These are phyloP conservation scores for Hypoxylon sp. DNA, from an alignment of 2,329 filamentous ascomycete genomes.

Conservation along the genomic window DNA sequence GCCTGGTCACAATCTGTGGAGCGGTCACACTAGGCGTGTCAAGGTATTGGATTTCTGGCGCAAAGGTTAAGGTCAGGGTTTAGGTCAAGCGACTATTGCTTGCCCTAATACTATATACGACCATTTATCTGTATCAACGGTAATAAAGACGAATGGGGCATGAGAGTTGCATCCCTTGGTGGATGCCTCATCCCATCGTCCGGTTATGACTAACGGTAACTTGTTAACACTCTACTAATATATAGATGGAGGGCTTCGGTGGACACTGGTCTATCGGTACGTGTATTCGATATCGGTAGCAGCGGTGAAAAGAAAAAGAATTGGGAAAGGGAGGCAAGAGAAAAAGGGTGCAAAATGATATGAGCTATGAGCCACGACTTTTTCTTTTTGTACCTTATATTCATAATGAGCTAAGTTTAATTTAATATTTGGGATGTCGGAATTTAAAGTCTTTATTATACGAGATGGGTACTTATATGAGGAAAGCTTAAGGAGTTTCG, in stretches of 20 bases:
- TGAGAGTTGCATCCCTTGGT: conserved; percentile 10
- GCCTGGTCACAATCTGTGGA: conserved; percentile 52
- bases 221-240: conserved; percentile 20
- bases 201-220: conserved; percentile 22
- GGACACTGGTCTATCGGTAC: conserved; percentile 9
- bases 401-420: conserved; percentile 19
- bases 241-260: conserved; percentile 23
- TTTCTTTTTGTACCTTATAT: conserved; percentile 17
- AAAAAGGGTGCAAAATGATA: conserved; percentile 20
- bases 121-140: conserved; percentile 15
- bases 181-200: conserved; percentile 12
- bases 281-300: conserved; percentile 26
- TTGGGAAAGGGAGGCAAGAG: conserved; percentile 4
- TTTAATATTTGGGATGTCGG: conserved; percentile 19
- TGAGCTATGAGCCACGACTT: conserved; percentile 35
- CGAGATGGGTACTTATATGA: not conserved
- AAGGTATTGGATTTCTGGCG: conserved; percentile 41
- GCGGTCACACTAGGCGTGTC: conserved; percentile 34
- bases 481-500: not conserved
- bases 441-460: not conserved
- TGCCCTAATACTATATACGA: conserved; percentile 4
- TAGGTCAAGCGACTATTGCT: conserved; percentile 20
- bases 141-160: conserved; percentile 12
- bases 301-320: conserved; percentile 14
- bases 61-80: conserved; percentile 35